phyloP scores from a whole-genome alignment of 2,329 filamentous ascomycete species.

The Cordyceps pruinosa region DNA sequence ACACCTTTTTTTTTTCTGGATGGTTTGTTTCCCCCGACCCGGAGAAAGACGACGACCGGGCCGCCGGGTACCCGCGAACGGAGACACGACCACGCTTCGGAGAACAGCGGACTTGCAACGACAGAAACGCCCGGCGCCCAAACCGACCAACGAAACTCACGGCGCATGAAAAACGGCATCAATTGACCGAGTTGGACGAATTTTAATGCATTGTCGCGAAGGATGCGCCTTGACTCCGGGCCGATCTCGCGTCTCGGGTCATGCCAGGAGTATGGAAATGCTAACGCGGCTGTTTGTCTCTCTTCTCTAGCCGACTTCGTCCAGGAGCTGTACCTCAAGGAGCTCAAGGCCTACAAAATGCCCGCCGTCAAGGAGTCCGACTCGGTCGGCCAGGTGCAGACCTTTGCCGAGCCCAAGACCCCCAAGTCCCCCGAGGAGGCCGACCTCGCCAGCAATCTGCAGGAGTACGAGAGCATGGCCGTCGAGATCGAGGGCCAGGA shows the following conservation, averaged over 20 bases:
- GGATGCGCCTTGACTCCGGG: neutral
- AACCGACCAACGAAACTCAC: neutral
- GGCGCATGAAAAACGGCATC: neutral
- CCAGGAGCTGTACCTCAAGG: slow-evolving; percentile 94
- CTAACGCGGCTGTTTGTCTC: slow-evolving; percentile 5
- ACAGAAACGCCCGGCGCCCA: neutral
- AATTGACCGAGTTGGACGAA: neutral
- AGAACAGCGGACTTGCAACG: slow-evolving; percentile 7
- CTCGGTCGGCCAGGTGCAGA: slow-evolving; percentile 83
- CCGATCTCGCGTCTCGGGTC: neutral
- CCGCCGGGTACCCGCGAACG: neutral
- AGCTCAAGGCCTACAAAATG: slow-evolving; percentile 93
- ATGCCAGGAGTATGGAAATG: neutral
- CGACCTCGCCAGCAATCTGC: slow-evolving; percentile 84
- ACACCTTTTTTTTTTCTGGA: neutral
- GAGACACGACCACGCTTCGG: slow-evolving; percentile 2
- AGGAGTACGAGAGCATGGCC: slow-evolving; percentile 88
- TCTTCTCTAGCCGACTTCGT: slow-evolving; percentile 77
- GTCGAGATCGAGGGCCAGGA: slow-evolving; percentile 92
- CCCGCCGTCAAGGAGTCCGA: slow-evolving; percentile 77
- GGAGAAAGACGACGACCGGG: neutral
- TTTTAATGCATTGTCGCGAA: neutral
- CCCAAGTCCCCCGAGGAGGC: slow-evolving; percentile 88
- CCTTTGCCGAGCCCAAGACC: slow-evolving; percentile 71
- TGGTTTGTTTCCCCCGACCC: neutral